Evolutionary conservation across 352 stramenopile genomes (phyloP), one percentile per base, ranked within the genome.

Genomic region (Phytophthora ohioensis): DNA sequence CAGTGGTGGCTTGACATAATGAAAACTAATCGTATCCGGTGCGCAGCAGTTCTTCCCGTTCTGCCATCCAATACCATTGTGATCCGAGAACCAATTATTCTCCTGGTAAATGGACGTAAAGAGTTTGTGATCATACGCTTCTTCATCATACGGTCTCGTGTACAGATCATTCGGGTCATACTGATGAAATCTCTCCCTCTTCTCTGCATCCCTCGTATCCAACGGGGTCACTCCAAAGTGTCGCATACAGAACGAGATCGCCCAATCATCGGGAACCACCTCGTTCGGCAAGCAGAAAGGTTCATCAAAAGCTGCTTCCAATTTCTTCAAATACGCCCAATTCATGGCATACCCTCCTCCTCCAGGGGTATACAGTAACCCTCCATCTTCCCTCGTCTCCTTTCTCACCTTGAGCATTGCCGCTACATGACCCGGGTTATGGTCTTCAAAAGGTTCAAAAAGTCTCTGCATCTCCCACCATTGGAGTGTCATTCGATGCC

Each of bases 11-110:
- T 93, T 94, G 58, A 96, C 77, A 59, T 96, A 96, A 73, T 96
- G 89, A 70, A 95, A 96, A 49, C 67, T 91, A 48, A 96, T 85
- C 17, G 79, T 84, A 71, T 95, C 87, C 0, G 87, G 86, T 8
- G 89, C 87, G 52, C 83, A 93, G 75, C 88, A 95, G 34, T 84
- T 77, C 38, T 88, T 76, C 49, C 80, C 89, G 57, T 90, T 94
- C 66, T 91, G 82, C 86, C 87, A 94, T 46, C 87, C 86, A 62
- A 96, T 87, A 9, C 87, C 87, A 41, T 83, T 64, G 53, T 94
- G 87, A 66, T 96, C 88, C 58, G 87, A 93, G 68, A 94, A 96
- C 89, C 89, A 96, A 69, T 96, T 96, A 72, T 92, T 93, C 67
- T 94, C 87, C 31, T 94, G 76, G 61, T 93, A 92, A 63, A 94